Evolutionary conservation across 192 early-diverging fungal genomes (phyloP).

Genomic region (Pilobolus umbonatus): DNA sequence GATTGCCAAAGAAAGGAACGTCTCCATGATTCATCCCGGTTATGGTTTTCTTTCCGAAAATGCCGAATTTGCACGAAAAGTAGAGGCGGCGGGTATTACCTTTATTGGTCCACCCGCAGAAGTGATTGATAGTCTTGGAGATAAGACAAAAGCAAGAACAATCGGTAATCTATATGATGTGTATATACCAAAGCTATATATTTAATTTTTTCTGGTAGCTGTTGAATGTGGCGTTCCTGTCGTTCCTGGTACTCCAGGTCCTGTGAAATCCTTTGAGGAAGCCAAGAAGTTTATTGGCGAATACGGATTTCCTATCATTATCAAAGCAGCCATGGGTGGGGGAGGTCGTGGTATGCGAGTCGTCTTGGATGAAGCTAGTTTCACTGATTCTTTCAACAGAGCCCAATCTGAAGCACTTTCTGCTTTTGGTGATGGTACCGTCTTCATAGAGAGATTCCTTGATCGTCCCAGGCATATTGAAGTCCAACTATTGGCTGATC

Average conservation of each 20-base stretch:
- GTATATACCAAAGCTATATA: slow-evolving; percentile 63
- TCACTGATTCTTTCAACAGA: slow-evolving; percentile 74
- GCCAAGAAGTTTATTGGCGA: slow-evolving; percentile 66
- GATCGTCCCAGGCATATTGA: slow-evolving; percentile 1
- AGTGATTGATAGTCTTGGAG: slow-evolving; percentile 83
- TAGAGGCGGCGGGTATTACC: slow-evolving; percentile 80
- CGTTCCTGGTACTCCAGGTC: slow-evolving; percentile 87
- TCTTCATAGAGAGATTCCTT: not conserved
- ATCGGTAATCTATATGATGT: slow-evolving; percentile 51
- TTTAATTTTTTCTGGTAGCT: slow-evolving; percentile 51
- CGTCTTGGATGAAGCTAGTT: slow-evolving; percentile 62
- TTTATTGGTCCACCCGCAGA: slow-evolving; percentile 83
- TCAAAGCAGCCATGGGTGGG: slow-evolving; percentile 90
- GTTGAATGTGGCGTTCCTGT: slow-evolving; percentile 75
- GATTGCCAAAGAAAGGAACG: slow-evolving; percentile 76
- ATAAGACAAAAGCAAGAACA: slow-evolving; percentile 87
- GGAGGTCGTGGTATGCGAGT: slow-evolving; percentile 96
- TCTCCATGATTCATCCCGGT: slow-evolving; percentile 86
- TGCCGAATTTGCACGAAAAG: slow-evolving; percentile 81
- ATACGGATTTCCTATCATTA: slow-evolving; percentile 88
- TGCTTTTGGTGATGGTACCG: slow-evolving; percentile 92
- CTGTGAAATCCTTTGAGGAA: slow-evolving; percentile 56
- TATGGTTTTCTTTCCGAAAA: slow-evolving; percentile 97
- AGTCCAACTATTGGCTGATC: slow-evolving; percentile 57
- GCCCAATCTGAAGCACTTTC: slow-evolving; percentile 79